phyloP scores from a whole-genome alignment of 2,329 filamentous ascomycete genomes.

The Sarocladium kiliense region DNA sequence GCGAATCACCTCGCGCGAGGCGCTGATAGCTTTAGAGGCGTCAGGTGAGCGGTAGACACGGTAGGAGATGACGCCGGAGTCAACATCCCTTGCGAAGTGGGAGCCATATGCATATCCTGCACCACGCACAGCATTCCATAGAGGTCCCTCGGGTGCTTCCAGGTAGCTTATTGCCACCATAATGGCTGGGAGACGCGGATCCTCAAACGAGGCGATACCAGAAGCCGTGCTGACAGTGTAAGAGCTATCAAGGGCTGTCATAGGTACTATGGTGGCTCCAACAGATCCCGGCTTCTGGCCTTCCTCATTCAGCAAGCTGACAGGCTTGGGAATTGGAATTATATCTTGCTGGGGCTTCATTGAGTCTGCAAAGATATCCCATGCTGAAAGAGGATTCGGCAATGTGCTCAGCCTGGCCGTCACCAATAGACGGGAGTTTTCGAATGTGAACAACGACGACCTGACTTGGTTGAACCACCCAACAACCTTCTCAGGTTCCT shows the following conservation, averaged over 20 bases:
- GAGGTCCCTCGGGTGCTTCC: slow-evolving; percentile 85
- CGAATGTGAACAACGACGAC: slow-evolving; percentile 69
- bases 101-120: slow-evolving; percentile 91
- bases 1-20: slow-evolving; percentile 68
- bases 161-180: slow-evolving; percentile 88
- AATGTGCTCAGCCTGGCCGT: slow-evolving; percentile 76
- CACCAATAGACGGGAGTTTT: slow-evolving; percentile 82
- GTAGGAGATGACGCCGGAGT: slow-evolving; percentile 77
- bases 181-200: slow-evolving; percentile 75
- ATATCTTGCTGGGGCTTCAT: slow-evolving; percentile 39
- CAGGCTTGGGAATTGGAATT: slow-evolving; percentile 64
- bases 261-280: slow-evolving; percentile 75
- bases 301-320: slow-evolving; percentile 67
- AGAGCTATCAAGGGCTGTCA: slow-evolving; percentile 89
- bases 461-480: slow-evolving; percentile 73
- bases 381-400: slow-evolving; percentile 68
- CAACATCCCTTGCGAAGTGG: slow-evolving; percentile 70
- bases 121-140: slow-evolving; percentile 90
- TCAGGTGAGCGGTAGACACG: slow-evolving; percentile 88
- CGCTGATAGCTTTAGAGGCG: slow-evolving; percentile 76
- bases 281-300: slow-evolving; percentile 71
- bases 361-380: slow-evolving; percentile 51
- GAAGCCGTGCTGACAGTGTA: slow-evolving; percentile 72
- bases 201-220: slow-evolving; percentile 69
- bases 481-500: slow-evolving; percentile 71